Evolutionary conservation across 306 rosid species (phyloP).

Genomic region (Ormosia emarginata): DNA sequence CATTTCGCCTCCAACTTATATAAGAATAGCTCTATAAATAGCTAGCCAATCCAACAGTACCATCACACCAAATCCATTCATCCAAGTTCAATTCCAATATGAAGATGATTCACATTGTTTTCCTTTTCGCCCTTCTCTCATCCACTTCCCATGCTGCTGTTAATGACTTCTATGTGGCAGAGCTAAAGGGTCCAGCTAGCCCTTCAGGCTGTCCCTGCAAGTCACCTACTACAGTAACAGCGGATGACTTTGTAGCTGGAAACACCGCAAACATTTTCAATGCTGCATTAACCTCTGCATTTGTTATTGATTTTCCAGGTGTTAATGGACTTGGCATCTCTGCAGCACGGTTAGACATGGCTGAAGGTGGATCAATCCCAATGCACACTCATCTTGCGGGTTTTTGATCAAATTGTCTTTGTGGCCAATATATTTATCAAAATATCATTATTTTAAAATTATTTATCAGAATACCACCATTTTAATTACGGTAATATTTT

Average conservation of each 20-base stretch:
- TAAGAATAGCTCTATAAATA: too few species aligned
- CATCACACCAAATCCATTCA: too few species aligned
- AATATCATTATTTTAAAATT: too few species aligned
- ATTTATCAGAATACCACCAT: too few species aligned
- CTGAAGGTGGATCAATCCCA: slow-evolving; percentile 47
- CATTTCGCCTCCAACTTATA: too few species aligned
- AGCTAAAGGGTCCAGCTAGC: slow-evolving; percentile 32
- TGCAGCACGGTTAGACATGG: slow-evolving; percentile 46
- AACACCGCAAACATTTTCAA: slow-evolving; percentile 44
- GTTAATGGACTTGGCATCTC: slow-evolving; percentile 63
- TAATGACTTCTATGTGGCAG: too few species aligned
- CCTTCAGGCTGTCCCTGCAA: slow-evolving; percentile 56
- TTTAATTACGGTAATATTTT: too few species aligned
- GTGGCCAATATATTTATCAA: too few species aligned
- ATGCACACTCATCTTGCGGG: slow-evolving; percentile 66
- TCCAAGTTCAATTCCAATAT: neutral
- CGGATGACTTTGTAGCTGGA: slow-evolving; percentile 42
- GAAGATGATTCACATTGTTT: neutral
- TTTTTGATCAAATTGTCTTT: too few species aligned
- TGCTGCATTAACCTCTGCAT: slow-evolving; percentile 49
- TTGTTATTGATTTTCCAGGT: slow-evolving; percentile 50
- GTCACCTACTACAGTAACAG: slow-evolving; percentile 30
- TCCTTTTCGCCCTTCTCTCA: neutral
- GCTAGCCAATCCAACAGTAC: too few species aligned
- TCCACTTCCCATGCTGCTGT: neutral